A percentile compares a stretch with the other conserved stretches of the same genome.
These are phyloP conservation scores for Pythium phragmitis DNA, from an alignment of 352 stramenopile genomes.

Conservation along the genomic window DNA sequence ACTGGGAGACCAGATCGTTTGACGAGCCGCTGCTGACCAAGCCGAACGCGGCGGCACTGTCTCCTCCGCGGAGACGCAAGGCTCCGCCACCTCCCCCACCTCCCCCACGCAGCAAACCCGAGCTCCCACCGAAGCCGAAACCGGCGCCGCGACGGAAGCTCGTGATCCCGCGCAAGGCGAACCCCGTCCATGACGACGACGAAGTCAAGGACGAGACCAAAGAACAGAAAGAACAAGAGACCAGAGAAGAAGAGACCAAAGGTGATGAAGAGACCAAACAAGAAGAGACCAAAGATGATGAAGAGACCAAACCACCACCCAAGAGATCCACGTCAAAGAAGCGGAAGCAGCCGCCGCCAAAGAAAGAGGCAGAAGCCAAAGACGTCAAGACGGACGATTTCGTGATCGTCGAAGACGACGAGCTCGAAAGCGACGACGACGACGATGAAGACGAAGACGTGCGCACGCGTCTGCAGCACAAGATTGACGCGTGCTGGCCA, in stretches of 20 bases:
- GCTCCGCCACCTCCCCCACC: background rate
- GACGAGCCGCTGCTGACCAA: slow-evolving; percentile 17
- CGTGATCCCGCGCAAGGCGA: slow-evolving; percentile 13
- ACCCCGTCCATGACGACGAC: background rate
- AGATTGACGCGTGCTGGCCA: slow-evolving; percentile 26
- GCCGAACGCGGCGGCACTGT: slow-evolving; percentile 23
- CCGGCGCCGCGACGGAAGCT: slow-evolving; percentile 11
- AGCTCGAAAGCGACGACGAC: slow-evolving; percentile 6
- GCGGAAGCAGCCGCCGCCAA: background rate
- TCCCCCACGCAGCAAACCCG: background rate
- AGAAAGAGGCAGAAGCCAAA: slow-evolving; percentile 5
- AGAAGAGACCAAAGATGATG: background rate
- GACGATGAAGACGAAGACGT: slow-evolving; percentile 12
- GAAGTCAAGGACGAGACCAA: background rate
- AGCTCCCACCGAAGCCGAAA: background rate
- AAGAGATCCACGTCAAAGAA: background rate
- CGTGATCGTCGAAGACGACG: slow-evolving; percentile 18
- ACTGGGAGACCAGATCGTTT: background rate
- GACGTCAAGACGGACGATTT: slow-evolving; percentile 1
- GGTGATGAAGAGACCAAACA: no score
- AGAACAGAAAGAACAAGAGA: no score
- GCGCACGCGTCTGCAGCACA: slow-evolving; percentile 12
- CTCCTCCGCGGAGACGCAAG: slow-evolving; percentile 12
- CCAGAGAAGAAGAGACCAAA: background rate
- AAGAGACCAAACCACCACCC: background rate